Evolutionary conservation across 495 filamentous ascomycete genomes (phyloP), one percentile per base, ranked within the genome.

Genomic region (Penicillium paradoxum): DNA sequence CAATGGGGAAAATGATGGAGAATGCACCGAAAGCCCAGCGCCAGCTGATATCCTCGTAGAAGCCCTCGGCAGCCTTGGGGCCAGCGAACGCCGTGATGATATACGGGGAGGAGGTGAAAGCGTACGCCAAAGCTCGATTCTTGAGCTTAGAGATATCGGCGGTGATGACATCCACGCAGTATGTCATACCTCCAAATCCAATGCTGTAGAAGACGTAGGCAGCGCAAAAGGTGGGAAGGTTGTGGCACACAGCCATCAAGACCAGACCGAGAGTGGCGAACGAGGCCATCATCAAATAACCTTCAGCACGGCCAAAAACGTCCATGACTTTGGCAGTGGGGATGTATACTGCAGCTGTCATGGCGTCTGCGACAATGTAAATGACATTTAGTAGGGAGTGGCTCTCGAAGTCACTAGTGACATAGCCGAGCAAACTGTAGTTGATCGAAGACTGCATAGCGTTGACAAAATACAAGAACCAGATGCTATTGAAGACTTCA

Each of bases 271-370:
- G 27, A 0, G 68, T 74, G 2, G 67, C 60, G 36, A 73, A 63
- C 9, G 55, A 17, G 0, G 68, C 47, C 70, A 74, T 72, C 49
- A 76, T 38, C 11, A 65, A 68, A 57, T 85, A 88, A 30, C 76
- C 76, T 45, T 78, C 64, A 57, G 80, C 57, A 63, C 82, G 63
- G 49, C 84, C 86, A 73, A 78, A 88, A 22, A 85, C 68, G 58
- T 90, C 84, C 59, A 88, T 73, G 36, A 86, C 72, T 66, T 88
- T 87, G 38, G 83, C 85, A 17, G 86, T 65, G 2, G 85, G 78
- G 39, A 88, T 66, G 48, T 65, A 74, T 4, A 59, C 60, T 9
- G 69, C 69, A 9, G 66, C 67, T 0, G 69, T 50, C 48, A 72
- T 64, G 32, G 60, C 73, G 38, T 72, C 73, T 21, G 77, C 69